Conservation (phyloP, 176 grass and related monocot species). For the Rhynchospora breviuscula region DNA sequence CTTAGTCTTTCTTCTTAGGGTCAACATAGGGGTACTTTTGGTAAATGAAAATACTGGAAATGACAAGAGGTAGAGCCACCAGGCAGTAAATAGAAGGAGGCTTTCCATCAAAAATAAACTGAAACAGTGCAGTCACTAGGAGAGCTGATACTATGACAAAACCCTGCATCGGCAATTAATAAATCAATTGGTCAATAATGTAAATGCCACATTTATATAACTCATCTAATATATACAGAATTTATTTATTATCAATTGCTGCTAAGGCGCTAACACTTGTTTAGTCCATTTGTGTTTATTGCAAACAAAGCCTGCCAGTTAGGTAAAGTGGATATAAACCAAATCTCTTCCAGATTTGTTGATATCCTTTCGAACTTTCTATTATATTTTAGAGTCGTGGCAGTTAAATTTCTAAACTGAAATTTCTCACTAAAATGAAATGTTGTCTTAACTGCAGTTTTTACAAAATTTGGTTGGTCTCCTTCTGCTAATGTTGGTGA, state of each 20-base stretch:
- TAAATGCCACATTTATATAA: not conserved
- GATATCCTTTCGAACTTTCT: not conserved
- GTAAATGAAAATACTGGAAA: slow-evolving; percentile 90
- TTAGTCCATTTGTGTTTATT: not conserved
- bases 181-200: slow-evolving; percentile 11
- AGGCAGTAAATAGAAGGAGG: slow-evolving; percentile 74
- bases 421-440: not conserved
- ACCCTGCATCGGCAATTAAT: slow-evolving; percentile 55
- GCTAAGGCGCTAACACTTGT: no score
- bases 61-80: slow-evolving; percentile 65
- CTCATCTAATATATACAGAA: not conserved
- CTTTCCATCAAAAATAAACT: slow-evolving; percentile 84
- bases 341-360: not conserved
- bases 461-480: not conserved
- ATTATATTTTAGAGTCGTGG: slow-evolving; percentile 17
- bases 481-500: not conserved
- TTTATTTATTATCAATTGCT: no score
- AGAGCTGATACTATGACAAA: slow-evolving; percentile 95
- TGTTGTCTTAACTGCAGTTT: not conserved
- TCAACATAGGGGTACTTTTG: slow-evolving; percentile 88
- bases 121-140: slow-evolving; percentile 79
- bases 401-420: not conserved
- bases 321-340: not conserved
- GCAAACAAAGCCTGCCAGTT: not conserved
- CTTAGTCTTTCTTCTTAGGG: slow-evolving; percentile 74